Base-by-base conservation (phyloP, 169 alveolate species). In the Amoebophrya sp. region DNA sequence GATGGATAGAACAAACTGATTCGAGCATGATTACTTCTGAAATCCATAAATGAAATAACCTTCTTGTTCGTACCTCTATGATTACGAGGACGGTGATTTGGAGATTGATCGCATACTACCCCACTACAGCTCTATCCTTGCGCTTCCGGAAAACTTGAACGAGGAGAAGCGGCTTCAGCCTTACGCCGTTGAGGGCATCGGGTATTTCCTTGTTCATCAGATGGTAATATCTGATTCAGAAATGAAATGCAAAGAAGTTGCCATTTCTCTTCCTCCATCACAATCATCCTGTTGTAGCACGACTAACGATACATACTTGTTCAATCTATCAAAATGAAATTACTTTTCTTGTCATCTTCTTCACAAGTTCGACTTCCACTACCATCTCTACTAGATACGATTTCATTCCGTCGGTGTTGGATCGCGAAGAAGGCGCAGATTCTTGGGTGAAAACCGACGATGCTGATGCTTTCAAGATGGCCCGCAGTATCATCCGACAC, bases 171-270 rank as follows among this genome's bases (percentile, higher is more conserved):
- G 93, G 90, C 38, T 54, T 40, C n/a, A 38, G 0, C 89, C 94
- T 36, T 93, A 93, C 89, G 92, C 78, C 90, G 94, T 93, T 12
- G 93, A 96, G 94, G 99, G 99, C 54, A 96, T 97, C 55, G 99
- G 99, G 24, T 96, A 65, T 6, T 0, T 29, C n/a, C n/a, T 65
- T 29, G 33, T 6, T 65, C n/a, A 65, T 65, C n/a, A 1, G 18
- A 65, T 65, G 65, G n/a, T n/a, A 14, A 53, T 18, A 18, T 65
- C n/a, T 0, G 26, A 65, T 0, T 12, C 0, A 29, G 33, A 1
- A 65, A 12, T 18, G 26, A 65, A 65, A 65, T 0, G n/a, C 39
- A 26, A 0, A 65, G 33, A 65, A 65, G 10, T 26, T 36, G 0
- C 29, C 65, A 47, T 47, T 47, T 47, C 29, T 47, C 65, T 12